phyloP scores from a whole-genome alignment of 2,329 filamentous ascomycete species.

The Xylaria sp. region DNA sequence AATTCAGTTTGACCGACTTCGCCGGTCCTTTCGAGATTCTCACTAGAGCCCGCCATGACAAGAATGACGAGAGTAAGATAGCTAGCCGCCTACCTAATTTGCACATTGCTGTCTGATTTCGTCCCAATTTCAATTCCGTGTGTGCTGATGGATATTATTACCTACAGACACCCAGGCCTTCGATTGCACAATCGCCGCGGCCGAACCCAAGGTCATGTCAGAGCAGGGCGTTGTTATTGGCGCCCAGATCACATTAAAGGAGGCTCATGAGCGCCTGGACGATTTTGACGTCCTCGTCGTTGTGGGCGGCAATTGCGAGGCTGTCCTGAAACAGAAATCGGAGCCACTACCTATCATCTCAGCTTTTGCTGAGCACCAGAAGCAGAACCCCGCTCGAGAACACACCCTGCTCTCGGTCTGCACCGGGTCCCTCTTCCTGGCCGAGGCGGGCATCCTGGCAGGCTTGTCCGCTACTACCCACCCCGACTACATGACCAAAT shows the following conservation, averaged over 20 bases:
- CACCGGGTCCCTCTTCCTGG: conserved; percentile 78
- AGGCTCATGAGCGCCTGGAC: conserved; percentile 72
- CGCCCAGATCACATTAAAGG: conserved; percentile 76
- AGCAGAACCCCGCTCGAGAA: conserved; percentile 77
- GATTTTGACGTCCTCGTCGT: conserved; percentile 82
- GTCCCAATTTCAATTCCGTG: neutral
- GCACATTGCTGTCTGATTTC: conserved; percentile 5
- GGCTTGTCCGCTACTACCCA: conserved; percentile 83
- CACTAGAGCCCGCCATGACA: conserved; percentile 53
- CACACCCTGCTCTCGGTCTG: conserved; percentile 80
- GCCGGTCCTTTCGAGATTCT: conserved; percentile 59
- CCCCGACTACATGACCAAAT: conserved; percentile 75
- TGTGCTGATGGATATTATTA: conserved; percentile 14
- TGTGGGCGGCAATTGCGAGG: conserved; percentile 69
- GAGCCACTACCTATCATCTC: conserved; percentile 74
- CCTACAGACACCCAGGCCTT: conserved; percentile 57
- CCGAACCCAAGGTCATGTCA: conserved; percentile 58
- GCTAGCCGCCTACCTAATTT: conserved; percentile 5
- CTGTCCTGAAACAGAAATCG: conserved; percentile 66
- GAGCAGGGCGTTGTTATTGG: conserved; percentile 69
- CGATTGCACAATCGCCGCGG: conserved; percentile 57
- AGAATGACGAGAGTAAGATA: conserved; percentile 55
- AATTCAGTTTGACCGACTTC: conserved; percentile 63
- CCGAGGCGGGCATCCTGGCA: conserved; percentile 73
- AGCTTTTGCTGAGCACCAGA: conserved; percentile 77